Base-by-base conservation (phyloP, 192 early-diverging fungal genomes). In the Coemansia pectinata region DNA sequence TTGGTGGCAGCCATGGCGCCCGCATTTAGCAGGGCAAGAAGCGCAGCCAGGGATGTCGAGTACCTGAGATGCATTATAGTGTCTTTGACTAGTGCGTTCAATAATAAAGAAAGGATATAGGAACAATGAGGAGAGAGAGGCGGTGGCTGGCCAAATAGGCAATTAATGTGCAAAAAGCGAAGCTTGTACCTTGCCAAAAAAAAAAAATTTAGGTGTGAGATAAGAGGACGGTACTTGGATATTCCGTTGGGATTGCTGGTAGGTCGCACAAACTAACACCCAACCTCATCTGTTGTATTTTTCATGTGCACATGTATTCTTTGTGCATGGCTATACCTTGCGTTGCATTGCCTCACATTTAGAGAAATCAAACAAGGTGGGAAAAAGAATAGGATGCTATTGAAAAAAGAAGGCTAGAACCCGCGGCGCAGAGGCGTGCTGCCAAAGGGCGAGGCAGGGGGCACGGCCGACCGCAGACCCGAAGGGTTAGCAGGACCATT, bases 391-490 rank as follows among this genome's bases (percentile, higher is more conserved):
- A 67, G 11, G 34, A n/a, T 34, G 50, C 50, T 33, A 66, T 57
- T 36, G 29, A 50, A 27, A 27, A 62, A 41, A 7, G 12, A 23
- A 14, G 23, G 15, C 27, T 66, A 73, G 65, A 73, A 68, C n/a
- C 71, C 71, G 19, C 71, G 71, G 45, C 71, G 71, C 71, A 50
- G 11, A n/a, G 63, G 60, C 14, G 71, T 42, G 42, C 40, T 66
- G 10, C 57, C 64, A 50, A 70, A 70, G 19, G 63, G 63, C 70
- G 70, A 60, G 33, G 62, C 21, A 5, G 38, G 52, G n/a, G 63
- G 40, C 38, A 14, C 55, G 15, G 45, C 15, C n/a, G 45, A 19
- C 45, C 45, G 45, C 45, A 48, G 45, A 4, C 45, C 45, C 45
- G 45, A 48, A 0, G 17, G 45, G n/a, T 48, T 58, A 7, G 29